Conservation (phyloP, 371 early-diverging fungal genomes). For the Dichotomocladium elegans region DNA sequence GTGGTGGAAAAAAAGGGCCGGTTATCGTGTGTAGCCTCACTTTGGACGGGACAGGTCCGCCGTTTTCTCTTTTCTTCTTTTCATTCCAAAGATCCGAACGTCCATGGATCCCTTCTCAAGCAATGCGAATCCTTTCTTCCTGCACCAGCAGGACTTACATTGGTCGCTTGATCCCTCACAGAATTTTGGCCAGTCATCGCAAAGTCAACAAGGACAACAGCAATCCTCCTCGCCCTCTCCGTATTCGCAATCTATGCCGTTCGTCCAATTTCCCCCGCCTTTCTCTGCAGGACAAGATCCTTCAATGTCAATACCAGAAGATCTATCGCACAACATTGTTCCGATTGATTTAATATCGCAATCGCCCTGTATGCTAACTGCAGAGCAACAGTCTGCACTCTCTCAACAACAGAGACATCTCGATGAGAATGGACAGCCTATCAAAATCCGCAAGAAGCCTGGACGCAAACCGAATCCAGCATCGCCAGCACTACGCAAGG, state of each 20-base stretch:
- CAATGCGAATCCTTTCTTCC: not conserved
- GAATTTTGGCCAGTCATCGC: too few relatives aligned
- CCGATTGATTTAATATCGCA: not conserved
- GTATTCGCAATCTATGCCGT: not conserved
- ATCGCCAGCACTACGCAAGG: conserved; percentile 60
- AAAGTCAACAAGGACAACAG: too few relatives aligned
- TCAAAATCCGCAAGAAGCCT: conserved; percentile 55
- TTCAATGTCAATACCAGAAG: not conserved
- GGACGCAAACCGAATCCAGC: conserved; percentile 72
- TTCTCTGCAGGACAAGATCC: too few relatives aligned
- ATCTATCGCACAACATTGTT: not conserved
- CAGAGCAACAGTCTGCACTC: not conserved
- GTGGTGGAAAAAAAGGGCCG: too few relatives aligned
- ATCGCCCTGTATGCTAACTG: not conserved
- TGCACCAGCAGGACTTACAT: not conserved
- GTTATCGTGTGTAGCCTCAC: too few relatives aligned
- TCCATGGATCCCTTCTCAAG: too few relatives aligned
- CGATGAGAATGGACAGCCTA: conserved; percentile 9
- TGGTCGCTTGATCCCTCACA: not conserved
- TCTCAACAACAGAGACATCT: not conserved
- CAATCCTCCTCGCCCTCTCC: too few relatives aligned
- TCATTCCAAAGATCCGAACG: too few relatives aligned
- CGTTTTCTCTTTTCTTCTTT: too few relatives aligned
- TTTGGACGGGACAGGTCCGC: too few relatives aligned
- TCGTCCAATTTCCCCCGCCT: too few relatives aligned